These are phyloP conservation scores for Simmondsia chinensis DNA, from an alignment of 148 eudicot genomes.

Conservation along the genomic window DNA sequence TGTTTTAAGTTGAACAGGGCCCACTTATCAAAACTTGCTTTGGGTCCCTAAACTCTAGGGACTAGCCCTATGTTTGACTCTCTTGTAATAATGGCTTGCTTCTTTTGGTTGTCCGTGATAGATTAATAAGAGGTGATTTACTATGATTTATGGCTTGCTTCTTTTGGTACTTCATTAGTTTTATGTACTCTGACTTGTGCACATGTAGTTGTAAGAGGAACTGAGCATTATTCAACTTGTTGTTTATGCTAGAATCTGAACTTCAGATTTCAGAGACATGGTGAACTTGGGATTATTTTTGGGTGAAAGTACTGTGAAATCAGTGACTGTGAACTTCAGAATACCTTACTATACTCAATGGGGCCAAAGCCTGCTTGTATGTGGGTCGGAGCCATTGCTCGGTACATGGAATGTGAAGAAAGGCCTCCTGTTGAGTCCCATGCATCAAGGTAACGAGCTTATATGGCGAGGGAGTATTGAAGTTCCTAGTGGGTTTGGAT, in stretches of 20 bases:
- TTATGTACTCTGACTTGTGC: no score
- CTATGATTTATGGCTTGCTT: no score
- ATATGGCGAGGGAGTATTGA: slow-evolving; percentile 72
- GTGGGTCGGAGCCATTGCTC: slow-evolving; percentile 74
- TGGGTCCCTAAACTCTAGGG: no score
- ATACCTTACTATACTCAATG: slow-evolving; percentile 86
- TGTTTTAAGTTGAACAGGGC: no score
- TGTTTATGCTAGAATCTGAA: slow-evolving; percentile 15
- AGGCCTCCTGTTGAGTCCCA: slow-evolving; percentile 62
- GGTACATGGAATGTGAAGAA: slow-evolving; percentile 88
- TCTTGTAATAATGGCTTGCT: no score
- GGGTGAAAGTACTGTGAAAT: slow-evolving; percentile 27
- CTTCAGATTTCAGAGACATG: slow-evolving; percentile 28
- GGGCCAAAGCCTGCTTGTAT: slow-evolving; percentile 83
- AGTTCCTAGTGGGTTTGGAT: slow-evolving; percentile 46
- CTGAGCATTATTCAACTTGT: no score
- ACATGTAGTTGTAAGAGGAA: no score
- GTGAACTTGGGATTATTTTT: slow-evolving; percentile 45
- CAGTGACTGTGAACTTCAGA: slow-evolving; percentile 55
- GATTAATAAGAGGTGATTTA: no score
- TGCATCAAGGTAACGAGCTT: slow-evolving; percentile 63
- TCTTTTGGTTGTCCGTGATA: no score
- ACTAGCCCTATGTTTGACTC: no score
- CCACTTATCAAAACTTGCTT: no score
- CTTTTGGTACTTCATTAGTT: no score